Percentiles rank a stretch among this genome's conserved stretches.
These are phyloP conservation scores for Fusarium sacchari DNA, from an alignment of 2,329 filamentous ascomycete species.

Conservation along the genomic window DNA sequence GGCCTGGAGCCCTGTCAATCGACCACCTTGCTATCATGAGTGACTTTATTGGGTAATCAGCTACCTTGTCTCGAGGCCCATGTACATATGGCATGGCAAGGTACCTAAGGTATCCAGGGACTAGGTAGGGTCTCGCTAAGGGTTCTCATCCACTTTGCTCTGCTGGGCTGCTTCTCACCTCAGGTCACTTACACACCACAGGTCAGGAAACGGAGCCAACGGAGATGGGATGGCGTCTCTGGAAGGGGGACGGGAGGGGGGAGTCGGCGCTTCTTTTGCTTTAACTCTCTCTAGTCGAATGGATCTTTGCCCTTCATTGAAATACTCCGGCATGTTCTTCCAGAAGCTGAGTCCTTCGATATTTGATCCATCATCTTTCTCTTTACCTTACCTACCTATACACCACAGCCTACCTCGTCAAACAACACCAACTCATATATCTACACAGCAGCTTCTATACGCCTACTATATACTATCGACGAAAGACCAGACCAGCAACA, in stretches of 20 bases:
- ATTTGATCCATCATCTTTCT: slow-evolving; percentile 7
- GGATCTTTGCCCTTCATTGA: slow-evolving; percentile 20
- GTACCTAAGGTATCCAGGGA: not conserved
- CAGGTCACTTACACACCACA: slow-evolving; percentile 23
- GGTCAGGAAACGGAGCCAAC: slow-evolving; percentile 29
- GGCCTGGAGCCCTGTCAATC: slow-evolving; percentile 43
- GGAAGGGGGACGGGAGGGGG: slow-evolving; percentile 11
- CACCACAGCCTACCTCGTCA: not conserved
- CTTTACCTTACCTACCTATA: not conserved
- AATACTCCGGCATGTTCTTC: slow-evolving; percentile 24
- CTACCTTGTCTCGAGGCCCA: not conserved
- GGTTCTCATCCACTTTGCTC: slow-evolving; percentile 1
- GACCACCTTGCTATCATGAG: slow-evolving; percentile 42
- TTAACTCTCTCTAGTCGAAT: slow-evolving; percentile 16
- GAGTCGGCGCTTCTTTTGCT: slow-evolving; percentile 30
- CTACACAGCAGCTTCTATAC: not conserved
- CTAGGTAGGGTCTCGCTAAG: slow-evolving; percentile 19
- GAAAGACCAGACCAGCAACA: slow-evolving; percentile 14
- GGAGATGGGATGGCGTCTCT: slow-evolving; percentile 27
- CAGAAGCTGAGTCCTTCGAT: slow-evolving; percentile 24
- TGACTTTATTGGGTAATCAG: slow-evolving; percentile 40
- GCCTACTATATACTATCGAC: not conserved
- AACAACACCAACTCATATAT: slow-evolving; percentile 6
- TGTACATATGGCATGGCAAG: not conserved
- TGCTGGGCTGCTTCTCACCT: slow-evolving; percentile 5